phyloP scores from a whole-genome alignment of 2,329 filamentous ascomycete species.

The Phoma sp. region DNA sequence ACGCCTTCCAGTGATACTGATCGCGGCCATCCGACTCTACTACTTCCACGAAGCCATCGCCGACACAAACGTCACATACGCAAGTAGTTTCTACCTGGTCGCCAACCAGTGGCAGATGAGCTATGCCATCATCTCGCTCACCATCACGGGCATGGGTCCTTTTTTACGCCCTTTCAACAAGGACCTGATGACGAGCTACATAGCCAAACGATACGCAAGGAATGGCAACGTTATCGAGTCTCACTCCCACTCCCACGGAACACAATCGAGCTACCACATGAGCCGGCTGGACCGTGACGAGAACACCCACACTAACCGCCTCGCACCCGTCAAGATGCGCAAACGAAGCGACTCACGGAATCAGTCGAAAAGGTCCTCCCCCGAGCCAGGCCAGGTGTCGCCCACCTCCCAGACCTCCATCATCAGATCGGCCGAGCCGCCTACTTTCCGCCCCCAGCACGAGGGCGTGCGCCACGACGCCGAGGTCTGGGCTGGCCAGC shows the following conservation, averaged over 20 bases:
- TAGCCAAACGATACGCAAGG: slow-evolving; percentile 17
- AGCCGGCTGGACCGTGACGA: slow-evolving; percentile 6
- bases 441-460: slow-evolving; percentile 31
- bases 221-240: slow-evolving; percentile 15
- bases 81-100: slow-evolving; percentile 31
- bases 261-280: slow-evolving; percentile 11
- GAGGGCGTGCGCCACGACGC: slow-evolving; percentile 27
- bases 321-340: slow-evolving; percentile 1
- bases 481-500: slow-evolving; percentile 32
- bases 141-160: slow-evolving; percentile 40
- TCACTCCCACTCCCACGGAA: slow-evolving; percentile 8
- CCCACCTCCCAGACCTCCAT: slow-evolving; percentile 18
- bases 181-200: slow-evolving; percentile 28
- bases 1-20: slow-evolving; percentile 36
- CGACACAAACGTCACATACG: slow-evolving; percentile 25
- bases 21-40: slow-evolving; percentile 33
- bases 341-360: neutral
- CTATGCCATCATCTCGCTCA: slow-evolving; percentile 43
- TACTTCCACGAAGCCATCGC: slow-evolving; percentile 30
- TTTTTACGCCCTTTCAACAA: slow-evolving; percentile 43
- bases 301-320: neutral
- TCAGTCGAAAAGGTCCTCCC: slow-evolving; percentile 9
- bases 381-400: slow-evolving; percentile 12
- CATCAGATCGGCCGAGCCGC: slow-evolving; percentile 23
- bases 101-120: slow-evolving; percentile 45